Evolutionary conservation across 2,329 filamentous ascomycete species (phyloP), one percentile per base, ranked within the genome.

Genomic region (Hypoxylon sp.): DNA sequence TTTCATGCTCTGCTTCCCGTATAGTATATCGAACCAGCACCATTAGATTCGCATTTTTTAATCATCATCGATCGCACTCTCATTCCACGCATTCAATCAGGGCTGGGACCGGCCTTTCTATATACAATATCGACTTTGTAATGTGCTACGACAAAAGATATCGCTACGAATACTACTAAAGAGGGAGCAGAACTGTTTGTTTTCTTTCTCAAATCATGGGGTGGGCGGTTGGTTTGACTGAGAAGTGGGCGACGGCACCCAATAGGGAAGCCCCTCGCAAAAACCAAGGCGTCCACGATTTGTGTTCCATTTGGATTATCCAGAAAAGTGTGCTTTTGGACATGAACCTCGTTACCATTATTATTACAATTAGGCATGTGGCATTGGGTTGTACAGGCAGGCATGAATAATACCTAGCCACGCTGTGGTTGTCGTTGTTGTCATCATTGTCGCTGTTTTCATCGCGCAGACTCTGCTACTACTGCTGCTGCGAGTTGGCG

Each of bases 91-190:
- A 29, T 63, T 60, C 51, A 17, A 62, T 46, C 26, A 62, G 60
- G 63, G 29, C 31, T 42, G 46, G 58, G 51, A 54, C 11, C 33
- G 42, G 64, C 67, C 68, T 66, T 54, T 57, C 55, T 73, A 73
- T 75, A 74, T 74, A 69, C 47, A 71, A 68, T 63, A 67, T 60
- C 47, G 33, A 54, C 58, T 26, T 60, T 70, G 54, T 67, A 70
- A 75, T 73, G 73, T 69, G 75, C 69, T 67, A 73, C 59, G 73
- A 75, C 63, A 65, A 75, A 67, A 67, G 54, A 65, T 62, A 59
- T 71, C 67, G 66, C 69, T 62, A 73, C 63, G 69, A 71, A 8
- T 31, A 6, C 62, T 66, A 26, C 63, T 63, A 57, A 53, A 52
- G 59, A 53, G 50, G 11, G 17, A 58, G 60, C 61, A 58, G 67